Percentiles rank a stretch among this genome's conserved stretches.
Conservation (phyloP, 1,284 basidiomycete species). For the Pyrrhoderma lamaoense region DNA sequence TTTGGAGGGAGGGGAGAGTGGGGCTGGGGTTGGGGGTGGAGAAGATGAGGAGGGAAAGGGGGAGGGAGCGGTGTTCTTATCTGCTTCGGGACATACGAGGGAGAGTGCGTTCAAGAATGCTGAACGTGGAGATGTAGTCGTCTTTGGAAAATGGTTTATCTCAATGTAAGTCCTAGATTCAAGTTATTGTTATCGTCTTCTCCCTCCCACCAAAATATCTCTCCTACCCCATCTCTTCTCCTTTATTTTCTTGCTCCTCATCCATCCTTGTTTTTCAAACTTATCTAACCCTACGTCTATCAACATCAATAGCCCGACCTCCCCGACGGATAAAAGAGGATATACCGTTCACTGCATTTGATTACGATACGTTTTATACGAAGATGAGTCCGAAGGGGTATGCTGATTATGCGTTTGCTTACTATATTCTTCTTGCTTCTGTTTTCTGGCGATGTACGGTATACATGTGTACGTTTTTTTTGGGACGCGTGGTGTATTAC, state of each 20-base stretch:
- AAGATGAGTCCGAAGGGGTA: slow-evolving; percentile 14
- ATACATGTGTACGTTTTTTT: too few relatives aligned
- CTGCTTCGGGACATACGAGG: slow-evolving; percentile 30
- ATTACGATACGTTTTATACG: slow-evolving; percentile 15
- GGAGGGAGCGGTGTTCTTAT: slow-evolving; percentile 26
- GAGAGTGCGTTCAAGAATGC: slow-evolving; percentile 25
- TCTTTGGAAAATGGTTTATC: slow-evolving; percentile 44
- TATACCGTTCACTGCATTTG: slow-evolving; percentile 9
- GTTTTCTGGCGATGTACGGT: too few relatives aligned
- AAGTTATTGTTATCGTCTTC: too few relatives aligned
- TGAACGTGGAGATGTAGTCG: slow-evolving; percentile 33
- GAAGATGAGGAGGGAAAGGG: slow-evolving; percentile 11
- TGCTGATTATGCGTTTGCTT: slow-evolving; percentile 16
- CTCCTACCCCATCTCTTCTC: too few relatives aligned
- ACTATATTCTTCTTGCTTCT: too few relatives aligned
- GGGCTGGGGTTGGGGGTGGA: too few relatives aligned
- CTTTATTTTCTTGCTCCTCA: too few relatives aligned
- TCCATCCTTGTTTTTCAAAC: too few relatives aligned
- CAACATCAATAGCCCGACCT: slow-evolving; percentile 16
- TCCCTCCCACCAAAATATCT: too few relatives aligned
- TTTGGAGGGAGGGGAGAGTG: slow-evolving; percentile 25
- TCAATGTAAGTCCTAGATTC: slow-evolving; percentile 34
- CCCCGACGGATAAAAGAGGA: slow-evolving; percentile 5
- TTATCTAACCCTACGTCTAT: neutral
- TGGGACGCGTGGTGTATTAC: neutral